phyloP scores from a whole-genome alignment of 2,329 filamentous ascomycete genomes.

The Beauveria sp. region DNA sequence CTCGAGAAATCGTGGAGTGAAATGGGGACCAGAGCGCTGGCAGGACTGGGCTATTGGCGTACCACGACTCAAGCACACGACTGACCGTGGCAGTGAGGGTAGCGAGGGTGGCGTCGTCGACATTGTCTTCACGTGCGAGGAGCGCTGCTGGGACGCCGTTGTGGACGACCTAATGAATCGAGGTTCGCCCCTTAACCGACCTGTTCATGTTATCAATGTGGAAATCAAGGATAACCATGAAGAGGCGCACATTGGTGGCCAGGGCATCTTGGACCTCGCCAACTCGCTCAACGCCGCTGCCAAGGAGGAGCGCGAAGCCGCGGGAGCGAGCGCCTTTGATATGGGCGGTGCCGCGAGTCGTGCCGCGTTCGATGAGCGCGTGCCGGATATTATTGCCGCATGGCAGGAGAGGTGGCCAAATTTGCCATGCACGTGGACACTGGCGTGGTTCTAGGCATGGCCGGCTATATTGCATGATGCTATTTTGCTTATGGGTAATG shows the following conservation, averaged over 20 bases:
- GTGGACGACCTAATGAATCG: constrained; percentile 85
- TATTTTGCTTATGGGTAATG: not conserved
- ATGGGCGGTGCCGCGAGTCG: constrained; percentile 59
- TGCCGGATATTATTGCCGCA: constrained; percentile 81
- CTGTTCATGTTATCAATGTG: constrained; percentile 96
- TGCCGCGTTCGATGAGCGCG: constrained; percentile 79
- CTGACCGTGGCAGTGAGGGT: constrained; percentile 69
- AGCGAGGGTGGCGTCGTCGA: constrained; percentile 87
- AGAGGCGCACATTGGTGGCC: constrained; percentile 83
- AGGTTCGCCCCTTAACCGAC: constrained; percentile 78
- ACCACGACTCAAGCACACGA: constrained; percentile 67
- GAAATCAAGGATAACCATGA: constrained; percentile 99
- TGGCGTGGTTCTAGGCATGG: constrained; percentile 73
- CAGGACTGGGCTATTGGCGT: constrained; percentile 92
- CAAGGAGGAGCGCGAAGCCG: constrained; percentile 61
- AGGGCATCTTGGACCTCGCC: constrained; percentile 86
- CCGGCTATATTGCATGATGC: not conserved
- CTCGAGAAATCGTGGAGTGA: constrained; percentile 81
- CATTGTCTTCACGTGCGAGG: constrained; percentile 93
- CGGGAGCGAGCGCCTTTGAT: constrained; percentile 61
- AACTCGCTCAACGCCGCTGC: constrained; percentile 77
- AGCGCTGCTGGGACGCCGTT: constrained; percentile 96
- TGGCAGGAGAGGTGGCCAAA: constrained; percentile 97
- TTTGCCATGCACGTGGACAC: constrained; percentile 83
- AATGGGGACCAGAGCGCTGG: constrained; percentile 94